Conservation (phyloP, 2,329 filamentous ascomycete genomes). For the Cucurbitaria berberidis region DNA sequence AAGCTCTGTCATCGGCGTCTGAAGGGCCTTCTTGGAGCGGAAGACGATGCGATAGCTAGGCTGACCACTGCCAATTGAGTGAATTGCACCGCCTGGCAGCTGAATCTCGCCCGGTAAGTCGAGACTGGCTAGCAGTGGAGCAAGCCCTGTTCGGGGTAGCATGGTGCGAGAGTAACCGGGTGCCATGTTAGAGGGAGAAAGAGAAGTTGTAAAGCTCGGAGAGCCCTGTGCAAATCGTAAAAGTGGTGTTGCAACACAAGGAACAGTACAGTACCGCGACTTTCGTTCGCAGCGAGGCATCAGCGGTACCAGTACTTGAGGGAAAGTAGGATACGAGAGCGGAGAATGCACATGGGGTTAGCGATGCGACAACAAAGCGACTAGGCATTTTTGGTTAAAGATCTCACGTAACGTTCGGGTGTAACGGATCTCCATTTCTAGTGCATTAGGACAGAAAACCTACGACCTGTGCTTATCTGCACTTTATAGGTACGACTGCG, state of each 20-base stretch:
- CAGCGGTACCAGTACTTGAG: background rate
- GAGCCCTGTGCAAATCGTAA: background rate
- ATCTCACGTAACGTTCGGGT: background rate
- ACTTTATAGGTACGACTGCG: background rate
- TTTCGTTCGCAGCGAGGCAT: no score
- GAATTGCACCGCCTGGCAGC: constrained; percentile 5
- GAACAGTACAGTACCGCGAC: no score
- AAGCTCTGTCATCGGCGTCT: constrained; percentile 9
- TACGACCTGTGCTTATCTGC: background rate
- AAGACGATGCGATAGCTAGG: constrained; percentile 8
- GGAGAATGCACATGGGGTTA: no score
- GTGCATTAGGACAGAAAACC: background rate
- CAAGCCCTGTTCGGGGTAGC: constrained; percentile 9
- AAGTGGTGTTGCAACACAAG: no score
- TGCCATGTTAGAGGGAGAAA: constrained; percentile 1
- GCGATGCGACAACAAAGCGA: no score
- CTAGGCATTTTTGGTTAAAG: no score
- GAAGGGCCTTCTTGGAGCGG: constrained; percentile 10
- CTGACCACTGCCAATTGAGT: constrained; percentile 1
- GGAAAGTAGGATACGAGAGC: no score
- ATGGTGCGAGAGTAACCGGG: constrained; percentile 1
- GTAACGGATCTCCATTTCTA: background rate
- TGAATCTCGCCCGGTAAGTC: constrained; percentile 9
- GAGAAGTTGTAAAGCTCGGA: background rate
- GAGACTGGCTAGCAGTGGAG: constrained; percentile 12